phyloP scores from a whole-genome alignment of 495 filamentous ascomycete species.

The Aspergillus hancockii region DNA sequence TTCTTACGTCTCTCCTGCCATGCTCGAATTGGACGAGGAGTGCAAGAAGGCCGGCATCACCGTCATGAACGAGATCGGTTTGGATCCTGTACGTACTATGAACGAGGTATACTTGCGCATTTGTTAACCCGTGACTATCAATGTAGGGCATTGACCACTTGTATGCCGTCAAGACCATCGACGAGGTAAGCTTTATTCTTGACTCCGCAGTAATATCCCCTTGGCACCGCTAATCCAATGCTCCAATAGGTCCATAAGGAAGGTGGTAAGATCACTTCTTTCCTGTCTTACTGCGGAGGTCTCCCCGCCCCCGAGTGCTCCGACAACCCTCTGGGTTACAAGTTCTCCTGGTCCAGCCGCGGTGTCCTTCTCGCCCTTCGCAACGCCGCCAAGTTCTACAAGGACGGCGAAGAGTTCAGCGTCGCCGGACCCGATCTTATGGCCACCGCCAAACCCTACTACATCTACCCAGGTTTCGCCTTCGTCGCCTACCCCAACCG shows the following conservation, averaged over 20 bases:
- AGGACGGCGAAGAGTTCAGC: conserved; percentile 71
- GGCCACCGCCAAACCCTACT: conserved; percentile 86
- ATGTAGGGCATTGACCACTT: conserved; percentile 67
- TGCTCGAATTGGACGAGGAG: conserved; percentile 81
- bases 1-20: conserved; percentile 89
- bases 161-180: conserved; percentile 88
- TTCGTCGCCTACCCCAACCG: conserved; percentile 95
- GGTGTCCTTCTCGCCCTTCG: conserved; percentile 84
- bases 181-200: conserved; percentile 53
- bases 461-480: conserved; percentile 83
- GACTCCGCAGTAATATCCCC: background rate
- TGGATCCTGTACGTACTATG: conserved; percentile 50
- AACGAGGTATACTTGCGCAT: background rate
- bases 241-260: conserved; percentile 57
- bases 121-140: background rate
- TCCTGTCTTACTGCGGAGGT: conserved; percentile 89
- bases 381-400: conserved; percentile 82
- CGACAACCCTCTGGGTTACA: conserved; percentile 92
- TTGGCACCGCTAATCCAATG: background rate
- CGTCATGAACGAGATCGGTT: conserved; percentile 96
- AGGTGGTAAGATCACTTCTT: conserved; percentile 82
- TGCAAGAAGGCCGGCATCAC: conserved; percentile 93
- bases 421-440: conserved; percentile 70
- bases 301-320: conserved; percentile 80
- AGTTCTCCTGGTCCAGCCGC: conserved; percentile 86